These are phyloP conservation scores for Protomyces inundatus DNA, from an alignment of 1,139 yeast species.

Conservation along the genomic window DNA sequence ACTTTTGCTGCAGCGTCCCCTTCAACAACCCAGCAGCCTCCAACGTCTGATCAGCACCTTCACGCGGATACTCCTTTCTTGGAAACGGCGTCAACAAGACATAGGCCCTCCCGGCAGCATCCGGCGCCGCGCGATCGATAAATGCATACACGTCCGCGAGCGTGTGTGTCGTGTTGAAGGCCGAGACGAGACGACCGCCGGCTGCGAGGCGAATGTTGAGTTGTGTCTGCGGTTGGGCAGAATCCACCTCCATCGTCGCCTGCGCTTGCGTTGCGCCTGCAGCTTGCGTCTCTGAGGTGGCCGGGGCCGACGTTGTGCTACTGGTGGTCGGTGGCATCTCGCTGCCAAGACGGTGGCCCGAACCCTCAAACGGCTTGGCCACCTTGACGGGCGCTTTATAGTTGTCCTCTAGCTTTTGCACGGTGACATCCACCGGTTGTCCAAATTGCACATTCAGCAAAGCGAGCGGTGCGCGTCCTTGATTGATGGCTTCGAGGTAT, in stretches of 20 bases:
- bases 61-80: constrained; percentile 62
- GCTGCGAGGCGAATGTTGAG: constrained; percentile 83
- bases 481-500: constrained; percentile 71
- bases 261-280: constrained; percentile 21
- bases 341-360: constrained; percentile 77
- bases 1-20: constrained; percentile 86
- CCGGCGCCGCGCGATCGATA: constrained; percentile 43
- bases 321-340: constrained; percentile 54
- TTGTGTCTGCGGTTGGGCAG: constrained; percentile 38
- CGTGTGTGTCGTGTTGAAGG: constrained; percentile 60
- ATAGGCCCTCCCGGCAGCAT: constrained; percentile 44
- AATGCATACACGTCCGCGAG: constrained; percentile 66
- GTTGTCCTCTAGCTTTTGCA: constrained; percentile 74
- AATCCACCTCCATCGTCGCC: constrained; percentile 28
- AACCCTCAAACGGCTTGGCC: constrained; percentile 69
- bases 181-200: constrained; percentile 64
- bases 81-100: constrained; percentile 80
- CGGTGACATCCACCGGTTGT: constrained; percentile 92
- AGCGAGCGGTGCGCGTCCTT: constrained; percentile 89
- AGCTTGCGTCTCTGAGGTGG: constrained; percentile 31
- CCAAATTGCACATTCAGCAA: constrained; percentile 78
- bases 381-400: constrained; percentile 66
- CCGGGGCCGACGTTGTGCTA: constrained; percentile 30
- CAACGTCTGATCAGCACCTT: constrained; percentile 46
- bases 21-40: constrained; percentile 72